phyloP scores from a whole-genome alignment of 83 land plant genomes.

The Larix sibirica region DNA sequence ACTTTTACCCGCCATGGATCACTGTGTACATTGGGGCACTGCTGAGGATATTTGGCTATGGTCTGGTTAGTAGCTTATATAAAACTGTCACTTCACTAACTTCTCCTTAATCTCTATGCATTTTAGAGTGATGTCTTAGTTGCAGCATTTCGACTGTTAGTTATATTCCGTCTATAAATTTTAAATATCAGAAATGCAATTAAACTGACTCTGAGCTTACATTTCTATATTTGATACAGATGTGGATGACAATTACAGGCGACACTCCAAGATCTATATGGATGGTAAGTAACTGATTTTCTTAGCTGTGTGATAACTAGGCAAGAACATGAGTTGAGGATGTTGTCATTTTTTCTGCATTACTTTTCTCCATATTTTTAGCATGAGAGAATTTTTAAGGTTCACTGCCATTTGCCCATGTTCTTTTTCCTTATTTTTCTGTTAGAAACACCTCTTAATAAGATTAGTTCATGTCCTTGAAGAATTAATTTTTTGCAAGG shows the following conservation, averaged over 20 bases:
- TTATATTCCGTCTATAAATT: not conserved
- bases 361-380: not conserved
- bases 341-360: not conserved
- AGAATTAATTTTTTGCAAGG: not conserved
- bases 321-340: not conserved
- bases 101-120: not conserved
- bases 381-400: not conserved
- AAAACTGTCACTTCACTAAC: not conserved
- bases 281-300: conserved; percentile 35
- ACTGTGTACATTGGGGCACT: conserved; percentile 36
- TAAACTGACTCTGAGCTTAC: not conserved
- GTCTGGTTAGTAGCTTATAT: conserved; percentile 22
- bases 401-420: no score
- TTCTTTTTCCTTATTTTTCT: not conserved
- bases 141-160: not conserved
- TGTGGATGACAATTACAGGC: conserved; percentile 32
- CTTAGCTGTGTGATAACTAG: not conserved
- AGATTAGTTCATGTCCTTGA: not conserved
- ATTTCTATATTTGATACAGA: conserved; percentile 21
- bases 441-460: not conserved
- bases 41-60: conserved; percentile 44
- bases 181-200: not conserved
- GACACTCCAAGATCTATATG: conserved; percentile 36
- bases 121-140: not conserved
- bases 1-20: conserved; percentile 45